Percentiles rank a stretch among this genome's conserved stretches.
These are phyloP conservation scores for Elaeis oleifera DNA, from an alignment of 202 grass and related monocot species.

Conservation along the genomic window DNA sequence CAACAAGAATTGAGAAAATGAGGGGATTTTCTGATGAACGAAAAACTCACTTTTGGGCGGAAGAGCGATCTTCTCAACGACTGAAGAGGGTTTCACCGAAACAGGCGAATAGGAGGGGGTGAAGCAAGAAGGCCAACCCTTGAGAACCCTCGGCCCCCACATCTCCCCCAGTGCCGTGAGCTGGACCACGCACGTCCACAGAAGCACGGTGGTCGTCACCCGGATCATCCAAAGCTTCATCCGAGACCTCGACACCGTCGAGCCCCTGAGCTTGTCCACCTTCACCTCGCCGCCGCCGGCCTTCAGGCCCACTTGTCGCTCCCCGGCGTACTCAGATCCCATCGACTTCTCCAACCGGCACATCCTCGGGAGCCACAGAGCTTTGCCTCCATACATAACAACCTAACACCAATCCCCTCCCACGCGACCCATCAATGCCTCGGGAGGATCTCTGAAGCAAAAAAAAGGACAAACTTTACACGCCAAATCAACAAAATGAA, in stretches of 20 bases:
- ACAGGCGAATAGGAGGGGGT: conserved; percentile 32
- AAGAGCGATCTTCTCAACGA: conserved; percentile 24
- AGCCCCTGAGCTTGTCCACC: conserved; percentile 37
- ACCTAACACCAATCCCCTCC: neutral
- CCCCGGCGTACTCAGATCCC: conserved; percentile 14
- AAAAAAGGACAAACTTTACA: neutral
- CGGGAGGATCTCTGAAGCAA: neutral
- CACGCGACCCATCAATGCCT: neutral
- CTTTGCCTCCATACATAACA: neutral
- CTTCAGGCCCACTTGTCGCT: conserved; percentile 15
- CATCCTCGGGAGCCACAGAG: conserved; percentile 10
- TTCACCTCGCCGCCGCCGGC: conserved; percentile 23
- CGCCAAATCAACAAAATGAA: neutral
- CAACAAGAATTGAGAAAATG: too few species aligned
- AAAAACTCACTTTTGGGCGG: conserved; percentile 70
- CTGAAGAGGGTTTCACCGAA: conserved; percentile 19
- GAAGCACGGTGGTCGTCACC: conserved; percentile 54
- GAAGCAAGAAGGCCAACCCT: conserved; percentile 62
- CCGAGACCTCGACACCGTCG: conserved; percentile 42
- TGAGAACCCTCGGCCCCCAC: conserved; percentile 50
- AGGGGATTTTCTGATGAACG: neutral
- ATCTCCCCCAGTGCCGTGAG: conserved; percentile 52
- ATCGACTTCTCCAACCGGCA: conserved; percentile 10
- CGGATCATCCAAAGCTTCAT: conserved; percentile 75
- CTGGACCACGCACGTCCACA: conserved; percentile 78